These are phyloP conservation scores for Cladosporium sp. DNA, from an alignment of 2,329 filamentous ascomycete genomes.

Conservation along the genomic window DNA sequence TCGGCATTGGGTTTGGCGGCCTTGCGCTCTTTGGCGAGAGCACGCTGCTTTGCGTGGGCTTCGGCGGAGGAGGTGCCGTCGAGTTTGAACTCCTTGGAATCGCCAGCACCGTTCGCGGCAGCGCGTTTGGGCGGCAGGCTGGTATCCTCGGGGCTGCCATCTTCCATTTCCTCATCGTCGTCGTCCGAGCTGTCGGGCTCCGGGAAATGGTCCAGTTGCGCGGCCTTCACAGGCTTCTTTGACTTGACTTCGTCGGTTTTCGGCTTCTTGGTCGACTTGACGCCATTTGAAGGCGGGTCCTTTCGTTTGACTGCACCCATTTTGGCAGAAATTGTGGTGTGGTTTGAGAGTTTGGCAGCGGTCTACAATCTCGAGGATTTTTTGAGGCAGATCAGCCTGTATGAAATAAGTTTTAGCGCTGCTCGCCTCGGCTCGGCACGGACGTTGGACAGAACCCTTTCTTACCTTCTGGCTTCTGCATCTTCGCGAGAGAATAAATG, in stretches of 20 bases:
- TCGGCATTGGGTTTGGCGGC: constrained; percentile 90
- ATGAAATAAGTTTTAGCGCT: no score
- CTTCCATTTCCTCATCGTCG: constrained; percentile 16
- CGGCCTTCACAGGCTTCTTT: constrained; percentile 16
- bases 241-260: constrained; percentile 33
- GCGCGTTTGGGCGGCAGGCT: constrained; percentile 1
- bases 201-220: constrained; percentile 14
- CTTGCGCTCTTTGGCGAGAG: constrained; percentile 80
- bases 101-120: constrained; percentile 20
- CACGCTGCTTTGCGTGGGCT: constrained; percentile 89
- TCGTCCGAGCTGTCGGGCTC: constrained; percentile 25
- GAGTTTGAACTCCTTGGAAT: constrained; percentile 31
- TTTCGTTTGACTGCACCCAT: constrained; percentile 39
- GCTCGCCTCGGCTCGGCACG: no score
- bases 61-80: constrained; percentile 71
- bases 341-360: not conserved
- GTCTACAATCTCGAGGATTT: no score
- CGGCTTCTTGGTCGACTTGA: constrained; percentile 31
- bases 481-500: no score
- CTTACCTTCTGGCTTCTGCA: no score
- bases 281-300: constrained; percentile 27
- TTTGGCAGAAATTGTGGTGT: not conserved
- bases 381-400: no score
- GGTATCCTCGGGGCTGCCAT: constrained; percentile 7
- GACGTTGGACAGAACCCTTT: not conserved